A percentile compares a stretch with the other conserved stretches of the same genome.
phyloP scores from a whole-genome alignment of 306 rosid genomes.

The Trifolium fragiferum region DNA sequence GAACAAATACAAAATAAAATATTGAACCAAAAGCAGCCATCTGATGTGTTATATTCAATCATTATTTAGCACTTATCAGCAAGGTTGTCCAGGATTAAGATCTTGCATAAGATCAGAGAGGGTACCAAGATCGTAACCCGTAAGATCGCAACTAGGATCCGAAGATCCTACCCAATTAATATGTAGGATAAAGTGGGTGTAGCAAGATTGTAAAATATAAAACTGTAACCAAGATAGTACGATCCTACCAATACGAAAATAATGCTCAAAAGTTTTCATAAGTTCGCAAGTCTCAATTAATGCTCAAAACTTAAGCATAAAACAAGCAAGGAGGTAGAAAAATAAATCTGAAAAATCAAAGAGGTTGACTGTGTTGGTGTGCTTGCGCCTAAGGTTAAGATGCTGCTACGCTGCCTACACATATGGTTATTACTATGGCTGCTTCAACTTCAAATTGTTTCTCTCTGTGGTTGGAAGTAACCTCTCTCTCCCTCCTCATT shows the following conservation, averaged over 20 bases:
- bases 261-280: no score
- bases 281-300: no score
- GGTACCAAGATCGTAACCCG: no score
- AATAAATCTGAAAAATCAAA: constrained; percentile 2
- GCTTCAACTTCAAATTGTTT: constrained; percentile 19
- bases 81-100: no score
- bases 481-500: constrained; percentile 41
- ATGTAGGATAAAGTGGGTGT: no score
- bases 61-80: constrained; percentile 27
- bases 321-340: background rate
- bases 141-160: no score
- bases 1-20: constrained; percentile 17
- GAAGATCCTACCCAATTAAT: no score
- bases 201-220: no score
- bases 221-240: no score
- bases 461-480: constrained; percentile 41
- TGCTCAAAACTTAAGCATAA: no score
- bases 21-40: constrained; percentile 21
- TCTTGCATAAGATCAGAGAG: no score
- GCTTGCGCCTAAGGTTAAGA: background rate
- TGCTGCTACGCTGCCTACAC: background rate
- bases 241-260: no score
- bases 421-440: constrained; percentile 27
- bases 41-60: constrained; percentile 15
- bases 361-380: constrained; percentile 29